Evolutionary conservation across 1,284 basidiomycete genomes (phyloP), one percentile per base, ranked within the genome.

Genomic region (Malassezia arunalokei): DNA sequence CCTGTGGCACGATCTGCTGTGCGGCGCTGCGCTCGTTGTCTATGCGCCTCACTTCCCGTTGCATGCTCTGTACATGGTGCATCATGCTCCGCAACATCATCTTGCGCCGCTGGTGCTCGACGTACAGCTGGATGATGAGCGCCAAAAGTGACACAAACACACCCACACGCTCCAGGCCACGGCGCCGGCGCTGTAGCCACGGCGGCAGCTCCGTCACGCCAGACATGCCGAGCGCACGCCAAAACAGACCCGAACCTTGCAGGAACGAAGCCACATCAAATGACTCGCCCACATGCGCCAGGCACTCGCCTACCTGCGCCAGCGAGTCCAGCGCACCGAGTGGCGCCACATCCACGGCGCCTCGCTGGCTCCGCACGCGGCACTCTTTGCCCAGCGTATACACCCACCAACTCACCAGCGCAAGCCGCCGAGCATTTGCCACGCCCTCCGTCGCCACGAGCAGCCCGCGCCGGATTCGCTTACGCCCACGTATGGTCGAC

Each of bases 261-360:
- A 64, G 33, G 8, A 64, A 61, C 6, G 64, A 62, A 1, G 56
- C 49, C 9, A 62, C 59, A 48, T 66, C 64, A 52, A 57, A 66
- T 7, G 56, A 59, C 40, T 66, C 64, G 32, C 59, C 64, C 9
- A 59, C 12, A 12, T 38, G 31, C 29, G 39, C 50, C 9, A 53
- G 15, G 7, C 43, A 15, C 8, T 57, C 55, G 47, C 50, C 47
- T 1, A 40, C 8, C 3, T 29, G 11, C n/a, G 43, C 46, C 32
- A 53, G 20, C 8, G 42, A 40, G 35, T 48, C 53, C 15, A 31
- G 38, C 7, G 12, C n/a, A 8, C 4, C n/a, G 20, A 9, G 31
- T 24, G 39, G 39, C 20, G 9, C 39, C n/a, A 11, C 33, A 35
- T 11, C 33, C 33, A 3, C 3, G 33, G 9, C 39, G n/a, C 17